Base-by-base conservation (phyloP, 140 eudicot species). In the Anethum foeniculum region DNA sequence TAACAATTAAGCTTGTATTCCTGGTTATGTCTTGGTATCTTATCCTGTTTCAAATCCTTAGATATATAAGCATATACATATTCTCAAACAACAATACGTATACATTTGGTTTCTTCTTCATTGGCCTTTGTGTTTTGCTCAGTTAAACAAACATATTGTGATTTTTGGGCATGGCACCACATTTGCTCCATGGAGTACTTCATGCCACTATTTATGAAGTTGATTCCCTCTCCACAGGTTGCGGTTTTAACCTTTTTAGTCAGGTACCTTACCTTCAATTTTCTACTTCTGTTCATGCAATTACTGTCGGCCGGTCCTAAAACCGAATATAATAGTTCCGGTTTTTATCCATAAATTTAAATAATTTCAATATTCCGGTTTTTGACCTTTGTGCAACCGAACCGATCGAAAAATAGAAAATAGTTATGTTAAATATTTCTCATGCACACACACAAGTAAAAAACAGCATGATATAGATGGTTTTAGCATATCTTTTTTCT, bases 171-270 rank as follows among this genome's bases (percentile, higher is more conserved):
- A 85, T 85, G 90, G 84, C 87, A 75, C 82, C 89, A 49, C 89
- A 81, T 81, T 41, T 87, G 84, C 88, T 89, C 19, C 93, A 89
- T 46, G 93, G 93, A 51, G 81, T 86, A 23, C 87, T 89, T 62
- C 82, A 80, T 80, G 91, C 89, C 30, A 87, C 86, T 75, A 89
- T 89, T 60, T 81, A 81, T 30, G 91, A 85, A 80, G 89, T 85
- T 65, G 87, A 87, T 84, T 83, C 52, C 80, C 81, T 89, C 78
- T 75, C 82, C 44, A 75, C 56, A 1, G 76, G 85, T 9, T 82
- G 85, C 81, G 91, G 87, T 52, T 62, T 77, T 56, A 81, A 79
- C 15, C 80, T 75, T 34, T 81, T 80, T 65, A 56, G 54, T 47
- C 80, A 88, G 91, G 91, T 88, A 83, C 79, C 32, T 34, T 36